These are phyloP conservation scores for Globisporangium cystogenes DNA, from an alignment of 352 stramenopile genomes.

Conservation along the genomic window DNA sequence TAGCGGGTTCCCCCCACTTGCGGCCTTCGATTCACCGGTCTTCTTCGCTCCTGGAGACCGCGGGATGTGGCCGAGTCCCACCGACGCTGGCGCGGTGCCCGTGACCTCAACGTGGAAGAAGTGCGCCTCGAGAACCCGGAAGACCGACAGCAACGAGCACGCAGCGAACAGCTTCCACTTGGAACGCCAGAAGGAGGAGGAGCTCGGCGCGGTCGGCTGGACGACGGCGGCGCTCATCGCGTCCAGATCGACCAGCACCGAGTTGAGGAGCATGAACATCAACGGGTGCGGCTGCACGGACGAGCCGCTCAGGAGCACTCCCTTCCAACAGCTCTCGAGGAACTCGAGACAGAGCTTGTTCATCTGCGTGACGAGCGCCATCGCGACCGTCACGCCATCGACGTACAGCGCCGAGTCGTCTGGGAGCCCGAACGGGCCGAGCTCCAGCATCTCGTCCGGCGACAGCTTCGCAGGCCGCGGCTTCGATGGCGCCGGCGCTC, in stretches of 20 bases:
- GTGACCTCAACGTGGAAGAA: constrained; percentile 85
- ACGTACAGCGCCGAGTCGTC: constrained; percentile 32
- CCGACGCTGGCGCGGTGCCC: constrained; percentile 69
- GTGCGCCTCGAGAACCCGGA: constrained; percentile 72
- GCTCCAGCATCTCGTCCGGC: constrained; percentile 53
- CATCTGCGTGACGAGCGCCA: constrained; percentile 56
- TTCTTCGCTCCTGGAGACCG: constrained; percentile 5
- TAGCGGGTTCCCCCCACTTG: constrained; percentile 44
- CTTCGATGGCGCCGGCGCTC: constrained; percentile 15
- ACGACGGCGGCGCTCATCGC: constrained; percentile 9
- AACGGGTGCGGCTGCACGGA: constrained; percentile 76
- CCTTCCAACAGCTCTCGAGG: constrained; percentile 59
- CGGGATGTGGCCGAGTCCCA: constrained; percentile 71
- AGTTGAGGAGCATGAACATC: constrained; percentile 87
- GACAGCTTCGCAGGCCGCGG: constrained; percentile 55
- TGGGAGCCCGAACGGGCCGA: constrained; percentile 59
- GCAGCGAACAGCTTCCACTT: constrained; percentile 66
- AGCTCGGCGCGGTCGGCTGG: constrained; percentile 9
- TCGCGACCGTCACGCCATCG: constrained; percentile 38
- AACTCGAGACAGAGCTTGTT: constrained; percentile 71
- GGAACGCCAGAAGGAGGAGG: constrained; percentile 16
- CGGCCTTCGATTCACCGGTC: constrained; percentile 10
- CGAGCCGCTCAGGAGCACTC: constrained; percentile 54
- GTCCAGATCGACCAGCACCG: constrained; percentile 58
- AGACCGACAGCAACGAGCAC: constrained; percentile 54